A percentile compares a stretch with the other conserved stretches of the same genome.
These are phyloP conservation scores for Iodosphaeria phyllophila DNA, from an alignment of 2,329 filamentous ascomycete species.

Conservation along the genomic window DNA sequence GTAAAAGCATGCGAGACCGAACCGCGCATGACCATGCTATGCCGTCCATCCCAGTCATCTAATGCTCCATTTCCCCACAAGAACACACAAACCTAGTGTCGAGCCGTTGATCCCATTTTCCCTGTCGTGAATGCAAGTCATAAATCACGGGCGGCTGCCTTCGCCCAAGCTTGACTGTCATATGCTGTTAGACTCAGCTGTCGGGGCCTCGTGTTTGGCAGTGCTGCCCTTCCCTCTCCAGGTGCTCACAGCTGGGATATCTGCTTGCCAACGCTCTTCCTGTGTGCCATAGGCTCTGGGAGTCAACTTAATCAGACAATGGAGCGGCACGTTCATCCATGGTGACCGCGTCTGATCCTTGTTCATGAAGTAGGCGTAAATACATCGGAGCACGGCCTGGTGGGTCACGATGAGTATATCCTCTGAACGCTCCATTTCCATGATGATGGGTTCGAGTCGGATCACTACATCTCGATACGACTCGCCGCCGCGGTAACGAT, in stretches of 20 bases:
- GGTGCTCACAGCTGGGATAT: slow-evolving; percentile 90
- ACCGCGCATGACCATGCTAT: no score
- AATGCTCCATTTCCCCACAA: no score
- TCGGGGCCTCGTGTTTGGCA: slow-evolving; percentile 63
- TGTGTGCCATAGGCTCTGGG: slow-evolving; percentile 87
- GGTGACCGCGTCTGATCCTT: slow-evolving; percentile 81
- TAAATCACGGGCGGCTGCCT: no score
- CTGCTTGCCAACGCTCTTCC: slow-evolving; percentile 70
- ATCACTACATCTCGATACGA: slow-evolving; percentile 94
- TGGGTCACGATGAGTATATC: slow-evolving; percentile 97
- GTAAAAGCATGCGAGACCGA: no score
- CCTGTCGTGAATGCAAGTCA: no score
- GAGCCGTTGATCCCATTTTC: no score
- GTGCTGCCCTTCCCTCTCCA: slow-evolving; percentile 85
- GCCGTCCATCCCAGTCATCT: no score
- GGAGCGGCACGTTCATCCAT: slow-evolving; percentile 96
- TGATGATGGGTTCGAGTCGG: slow-evolving; percentile 94
- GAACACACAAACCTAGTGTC: no score
- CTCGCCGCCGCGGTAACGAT: slow-evolving; percentile 92
- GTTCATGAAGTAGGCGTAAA: slow-evolving; percentile 99
- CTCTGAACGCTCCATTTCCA: slow-evolving; percentile 91
- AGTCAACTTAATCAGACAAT: slow-evolving; percentile 91
- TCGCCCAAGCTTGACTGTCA: background rate
- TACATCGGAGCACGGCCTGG: slow-evolving; percentile 88
- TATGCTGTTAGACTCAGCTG: slow-evolving; percentile 9